Conservation (phyloP, 2,329 filamentous ascomycete species). For the Scedosporium boydii region DNA sequence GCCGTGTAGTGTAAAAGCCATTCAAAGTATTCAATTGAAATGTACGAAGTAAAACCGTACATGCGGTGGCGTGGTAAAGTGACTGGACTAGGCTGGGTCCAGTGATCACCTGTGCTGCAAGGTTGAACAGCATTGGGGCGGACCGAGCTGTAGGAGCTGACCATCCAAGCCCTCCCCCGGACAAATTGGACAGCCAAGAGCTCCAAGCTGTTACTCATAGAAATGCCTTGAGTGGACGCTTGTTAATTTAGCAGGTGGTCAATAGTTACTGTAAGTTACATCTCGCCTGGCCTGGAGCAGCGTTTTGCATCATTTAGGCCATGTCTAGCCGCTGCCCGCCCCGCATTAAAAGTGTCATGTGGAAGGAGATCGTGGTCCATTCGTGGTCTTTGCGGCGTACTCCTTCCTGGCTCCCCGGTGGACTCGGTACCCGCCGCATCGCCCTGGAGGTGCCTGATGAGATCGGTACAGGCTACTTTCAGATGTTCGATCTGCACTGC, state of each 20-base stretch:
- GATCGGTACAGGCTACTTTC: background rate
- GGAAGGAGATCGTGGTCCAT: background rate
- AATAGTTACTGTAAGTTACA: background rate
- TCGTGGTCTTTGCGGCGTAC: background rate
- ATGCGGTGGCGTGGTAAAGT: background rate
- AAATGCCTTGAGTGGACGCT: background rate
- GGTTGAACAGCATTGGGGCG: background rate
- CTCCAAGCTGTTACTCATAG: background rate
- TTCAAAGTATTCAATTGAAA: background rate
- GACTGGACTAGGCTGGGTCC: background rate
- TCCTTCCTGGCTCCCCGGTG: background rate
- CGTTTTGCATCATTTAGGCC: constrained; percentile 1
- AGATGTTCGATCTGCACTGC: background rate
- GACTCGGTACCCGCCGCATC: background rate
- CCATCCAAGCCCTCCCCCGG: background rate
- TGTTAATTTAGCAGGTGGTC: background rate
- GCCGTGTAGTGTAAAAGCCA: background rate
- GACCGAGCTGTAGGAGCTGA: constrained; percentile 1
- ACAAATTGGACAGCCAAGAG: background rate
- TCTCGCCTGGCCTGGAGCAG: background rate
- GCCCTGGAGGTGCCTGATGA: background rate
- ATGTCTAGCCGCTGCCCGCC: background rate
- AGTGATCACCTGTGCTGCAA: constrained; percentile 1
- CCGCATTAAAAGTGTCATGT: constrained; percentile 1
- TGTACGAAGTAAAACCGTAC: background rate